These are phyloP conservation scores for Melaleuca quinquenervia DNA, from an alignment of 345 rosid species.

Conservation along the genomic window DNA sequence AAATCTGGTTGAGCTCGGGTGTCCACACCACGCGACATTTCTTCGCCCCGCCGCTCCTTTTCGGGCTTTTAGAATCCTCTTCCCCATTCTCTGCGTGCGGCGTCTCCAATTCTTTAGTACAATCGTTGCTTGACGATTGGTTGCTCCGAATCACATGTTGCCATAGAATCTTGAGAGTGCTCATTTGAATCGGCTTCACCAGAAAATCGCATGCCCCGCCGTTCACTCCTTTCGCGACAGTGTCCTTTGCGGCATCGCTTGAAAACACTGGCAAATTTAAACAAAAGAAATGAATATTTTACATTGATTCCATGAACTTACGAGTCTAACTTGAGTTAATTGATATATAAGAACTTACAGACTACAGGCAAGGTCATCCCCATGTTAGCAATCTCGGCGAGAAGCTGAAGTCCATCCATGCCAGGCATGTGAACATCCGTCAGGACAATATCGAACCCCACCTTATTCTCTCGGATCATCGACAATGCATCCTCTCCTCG, in stretches of 20 bases:
- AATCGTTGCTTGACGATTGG: background rate
- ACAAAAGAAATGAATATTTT: no score
- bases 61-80: background rate
- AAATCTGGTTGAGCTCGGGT: background rate
- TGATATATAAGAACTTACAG: background rate
- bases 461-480: background rate
- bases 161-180: background rate
- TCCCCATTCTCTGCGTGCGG: background rate
- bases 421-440: background rate
- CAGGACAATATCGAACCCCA: background rate
- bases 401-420: constrained; percentile 4
- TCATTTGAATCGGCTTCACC: background rate
- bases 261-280: background rate
- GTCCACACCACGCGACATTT: background rate
- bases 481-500: background rate
- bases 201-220: background rate
- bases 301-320: no score
- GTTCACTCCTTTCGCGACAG: background rate
- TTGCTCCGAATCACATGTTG: background rate
- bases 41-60: background rate
- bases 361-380: background rate
- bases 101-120: background rate
- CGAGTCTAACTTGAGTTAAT: background rate
- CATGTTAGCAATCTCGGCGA: background rate
- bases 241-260: background rate